Conservation (phyloP, 148 eudicot species). For the Beta vulgaris region DNA sequence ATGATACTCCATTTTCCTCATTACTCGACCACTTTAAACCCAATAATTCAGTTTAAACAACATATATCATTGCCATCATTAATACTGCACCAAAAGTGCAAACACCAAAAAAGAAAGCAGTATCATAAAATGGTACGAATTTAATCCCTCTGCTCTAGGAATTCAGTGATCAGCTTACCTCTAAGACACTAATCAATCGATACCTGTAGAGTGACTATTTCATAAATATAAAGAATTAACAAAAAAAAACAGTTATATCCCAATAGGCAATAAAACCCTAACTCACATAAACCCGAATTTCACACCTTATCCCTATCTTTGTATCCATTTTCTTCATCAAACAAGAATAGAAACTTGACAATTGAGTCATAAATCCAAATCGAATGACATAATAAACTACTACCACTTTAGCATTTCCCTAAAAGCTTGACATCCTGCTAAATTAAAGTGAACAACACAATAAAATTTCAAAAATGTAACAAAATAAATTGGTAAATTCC, state of each 20-base stretch:
- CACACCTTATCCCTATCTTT: neutral
- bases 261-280: neutral
- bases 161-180: constrained; percentile 1
- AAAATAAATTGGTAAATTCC: neutral
- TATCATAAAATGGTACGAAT: neutral
- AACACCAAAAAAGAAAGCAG: constrained; percentile 8
- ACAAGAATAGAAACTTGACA: neutral
- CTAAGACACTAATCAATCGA: neutral
- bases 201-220: neutral
- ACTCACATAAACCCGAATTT: neutral
- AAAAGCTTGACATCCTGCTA: neutral
- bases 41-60: constrained; percentile 2
- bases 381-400: neutral
- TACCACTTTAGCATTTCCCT: neutral
- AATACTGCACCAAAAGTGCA: constrained; percentile 9
- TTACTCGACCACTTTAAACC: neutral
- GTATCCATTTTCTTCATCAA: neutral
- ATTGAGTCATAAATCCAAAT: neutral
- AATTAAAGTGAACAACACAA: neutral
- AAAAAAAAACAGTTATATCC: neutral
- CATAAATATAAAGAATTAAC: too few species aligned
- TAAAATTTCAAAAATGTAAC: neutral
- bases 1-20: neutral
- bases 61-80: neutral
- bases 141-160: neutral